Conservation (phyloP, 805 yeast genomes). For the Pichia manshurica region DNA sequence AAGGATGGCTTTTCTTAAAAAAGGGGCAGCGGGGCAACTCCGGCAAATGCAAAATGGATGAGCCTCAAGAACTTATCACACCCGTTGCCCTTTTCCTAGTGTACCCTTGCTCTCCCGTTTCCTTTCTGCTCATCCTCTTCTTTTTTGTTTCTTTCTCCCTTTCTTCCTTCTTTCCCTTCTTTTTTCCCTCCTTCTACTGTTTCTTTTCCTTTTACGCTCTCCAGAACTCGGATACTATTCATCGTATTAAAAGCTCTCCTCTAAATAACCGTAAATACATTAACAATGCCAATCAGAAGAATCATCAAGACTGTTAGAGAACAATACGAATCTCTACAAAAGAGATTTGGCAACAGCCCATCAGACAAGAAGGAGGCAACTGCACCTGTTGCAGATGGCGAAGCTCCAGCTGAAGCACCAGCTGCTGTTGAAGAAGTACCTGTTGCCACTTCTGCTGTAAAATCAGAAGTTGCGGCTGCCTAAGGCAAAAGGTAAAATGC, state of each 20-base stretch:
- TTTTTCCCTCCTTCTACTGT: not conserved
- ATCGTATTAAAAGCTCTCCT: not conserved
- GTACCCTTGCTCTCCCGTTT: not conserved
- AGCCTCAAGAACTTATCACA: not conserved
- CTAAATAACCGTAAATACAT: not conserved
- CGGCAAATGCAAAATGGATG: not conserved
- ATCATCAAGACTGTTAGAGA: constrained; percentile 28
- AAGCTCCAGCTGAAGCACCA: constrained; percentile 17
- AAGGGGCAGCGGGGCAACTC: too few relatives aligned
- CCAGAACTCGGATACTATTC: not conserved
- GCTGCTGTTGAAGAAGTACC: constrained; percentile 18
- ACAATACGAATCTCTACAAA: constrained; percentile 28
- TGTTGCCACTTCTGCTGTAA: constrained; percentile 14
- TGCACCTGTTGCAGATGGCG: constrained; percentile 13
- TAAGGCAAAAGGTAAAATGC: not conserved
- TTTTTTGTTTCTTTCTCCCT: not conserved
- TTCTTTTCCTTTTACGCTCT: not conserved
- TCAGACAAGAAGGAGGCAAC: constrained; percentile 12
- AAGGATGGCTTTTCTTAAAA: too few relatives aligned
- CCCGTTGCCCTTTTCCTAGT: not conserved
- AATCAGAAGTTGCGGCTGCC: constrained; percentile 14
- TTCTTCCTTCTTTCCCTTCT: not conserved
- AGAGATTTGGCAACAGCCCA: constrained; percentile 23
- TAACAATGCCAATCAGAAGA: constrained; percentile 32
- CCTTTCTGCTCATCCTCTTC: not conserved